Conservation (phyloP, 2,329 filamentous ascomycete genomes). For the Biscogniauxia mediterranea region DNA sequence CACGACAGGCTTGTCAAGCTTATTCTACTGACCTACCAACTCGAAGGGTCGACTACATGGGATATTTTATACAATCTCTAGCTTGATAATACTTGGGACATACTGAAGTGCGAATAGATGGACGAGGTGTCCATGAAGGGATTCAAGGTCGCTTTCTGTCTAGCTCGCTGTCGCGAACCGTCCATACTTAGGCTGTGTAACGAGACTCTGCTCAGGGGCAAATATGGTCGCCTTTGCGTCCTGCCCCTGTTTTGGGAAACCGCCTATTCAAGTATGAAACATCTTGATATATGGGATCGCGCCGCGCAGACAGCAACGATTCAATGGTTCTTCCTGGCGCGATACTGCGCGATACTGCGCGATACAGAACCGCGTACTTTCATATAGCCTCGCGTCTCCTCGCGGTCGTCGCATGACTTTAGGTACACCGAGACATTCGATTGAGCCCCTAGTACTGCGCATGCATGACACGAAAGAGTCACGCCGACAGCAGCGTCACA, state of each 20-base stretch:
- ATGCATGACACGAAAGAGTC: conserved; percentile 4
- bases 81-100: neutral
- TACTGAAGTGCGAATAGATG: conserved; percentile 10
- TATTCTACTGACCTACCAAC: neutral
- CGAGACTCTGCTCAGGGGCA: neutral
- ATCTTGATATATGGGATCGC: neutral
- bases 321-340: neutral
- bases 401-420: neutral
- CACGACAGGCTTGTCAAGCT: neutral
- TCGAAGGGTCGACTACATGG: neutral
- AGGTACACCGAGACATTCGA: neutral
- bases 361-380: neutral
- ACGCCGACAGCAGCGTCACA: conserved; percentile 10
- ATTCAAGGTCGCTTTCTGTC: conserved; percentile 8
- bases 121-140: conserved; percentile 9
- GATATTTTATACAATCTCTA: conserved; percentile 13
- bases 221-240: neutral
- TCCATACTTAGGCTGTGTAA: neutral
- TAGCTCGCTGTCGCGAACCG: neutral
- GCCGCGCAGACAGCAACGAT: neutral
- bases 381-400: neutral
- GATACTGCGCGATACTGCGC: neutral
- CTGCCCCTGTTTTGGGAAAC: neutral
- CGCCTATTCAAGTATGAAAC: neutral
- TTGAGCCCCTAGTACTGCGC: neutral